Evolutionary conservation across 2,329 filamentous ascomycete genomes (phyloP), one percentile per base, ranked within the genome.

Genomic region (Ramichloridium luteum): DNA sequence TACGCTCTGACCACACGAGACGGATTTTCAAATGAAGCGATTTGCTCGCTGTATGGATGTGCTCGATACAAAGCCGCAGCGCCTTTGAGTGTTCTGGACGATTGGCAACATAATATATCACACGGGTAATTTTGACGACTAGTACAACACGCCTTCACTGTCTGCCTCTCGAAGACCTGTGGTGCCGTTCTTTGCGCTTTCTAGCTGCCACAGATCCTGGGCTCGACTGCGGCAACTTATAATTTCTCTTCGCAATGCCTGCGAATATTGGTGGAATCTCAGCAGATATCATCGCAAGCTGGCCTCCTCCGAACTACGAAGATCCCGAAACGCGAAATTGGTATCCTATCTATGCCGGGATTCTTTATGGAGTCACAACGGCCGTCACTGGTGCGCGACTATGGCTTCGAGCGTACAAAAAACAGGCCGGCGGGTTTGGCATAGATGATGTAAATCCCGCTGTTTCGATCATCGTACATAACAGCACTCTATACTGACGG

Each of bases 241-340:
- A n/a, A n/a, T n/a, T n/a, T n/a, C n/a, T n/a, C n/a, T n/a, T n/a
- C 37, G 31, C 35, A 16, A 50, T 48, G 47, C 47, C 47, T 20
- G 47, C 45, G 23, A 50, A 50, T 34, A 46, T 50, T 25, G 44
- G 49, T 30, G 42, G 44, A 14, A 38, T 50, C 27, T 44, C 39
- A 8, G 39, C 39, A 4, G 35, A 34, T n/a, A 44, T 43, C 9
- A 46, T 53, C 16, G 43, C 47, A 11, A 35, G 44, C 30, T 57
- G 54, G 54, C 54, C 54, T 14, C 36, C 34, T 16, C 41, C 49
- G 15, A 53, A 53, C 27, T 45, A 49, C 37, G 39, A 35, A 22
- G 33, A 56, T 31, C 53, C 55, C 1, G 29, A 35, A 4, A 41
- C 42, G 30, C 36, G 54, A 27, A 38, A 27, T 20, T 58, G 54